Evolutionary conservation across 345 rosid species (phyloP), one percentile per base, ranked within the genome.

Genomic region (Limnanthes douglasii): DNA sequence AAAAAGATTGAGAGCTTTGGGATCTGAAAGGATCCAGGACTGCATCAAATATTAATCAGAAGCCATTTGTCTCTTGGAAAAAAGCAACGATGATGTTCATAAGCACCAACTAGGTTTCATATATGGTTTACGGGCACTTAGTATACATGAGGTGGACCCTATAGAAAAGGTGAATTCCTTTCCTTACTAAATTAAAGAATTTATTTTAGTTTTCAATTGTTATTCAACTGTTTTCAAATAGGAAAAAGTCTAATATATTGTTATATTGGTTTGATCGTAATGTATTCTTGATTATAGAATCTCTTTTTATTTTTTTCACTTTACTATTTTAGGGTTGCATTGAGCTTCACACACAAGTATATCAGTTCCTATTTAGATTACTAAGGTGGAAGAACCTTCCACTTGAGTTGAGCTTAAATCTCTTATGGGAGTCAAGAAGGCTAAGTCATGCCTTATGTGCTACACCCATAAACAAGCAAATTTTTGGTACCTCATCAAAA

Each of bases 401-500:
- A 33, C 8, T 51, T 39, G 81, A 61, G 66, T 74, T 43, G 59
- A 73, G 68, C 39, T 21, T 84, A 51, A 50, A 72, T 44, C 48
- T 56, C 50, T 48, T 83, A 23, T 79, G 94, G 95, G 86, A 66
- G 54, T 54, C 66, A 55, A 72, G 95, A 67, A 74, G 95, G 64
- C 74, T 79, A 24, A 68, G 71, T 51, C 97, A 88, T 61, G 78
- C 81, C 9, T 77, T 88, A 43, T 88, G 95, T 55, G 54, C 56
- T 47, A 64, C 94, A 41, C 92, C 95, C 19, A 42, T 88, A 33
- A 59, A 60, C 53, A 78, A 83, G 19, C 62, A 59, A 38, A 62
- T 83, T 31, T 51, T 66, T 11, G 19, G 4, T 21, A 64, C 32
- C 39, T 48, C 75, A 39, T 57, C 75, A 36, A 69, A 57, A 50